Conservation (phyloP, 352 stramenopile genomes). For the Phytophthora kernoviae region DNA sequence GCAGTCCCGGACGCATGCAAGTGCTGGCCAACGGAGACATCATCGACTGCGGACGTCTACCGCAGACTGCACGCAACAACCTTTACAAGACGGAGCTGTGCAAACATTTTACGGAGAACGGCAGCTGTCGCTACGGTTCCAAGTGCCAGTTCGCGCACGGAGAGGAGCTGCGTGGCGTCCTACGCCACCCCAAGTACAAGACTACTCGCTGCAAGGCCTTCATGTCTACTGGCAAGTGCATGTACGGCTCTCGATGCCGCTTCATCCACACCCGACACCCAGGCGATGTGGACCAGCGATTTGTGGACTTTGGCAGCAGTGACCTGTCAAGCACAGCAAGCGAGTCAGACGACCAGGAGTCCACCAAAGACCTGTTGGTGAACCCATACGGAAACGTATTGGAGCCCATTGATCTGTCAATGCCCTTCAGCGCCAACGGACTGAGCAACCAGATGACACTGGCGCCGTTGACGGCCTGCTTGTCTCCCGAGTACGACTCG, state of each 20-base stretch:
- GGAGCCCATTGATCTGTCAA: constrained; percentile 64
- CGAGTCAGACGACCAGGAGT: constrained; percentile 71
- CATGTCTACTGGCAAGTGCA: constrained; percentile 81
- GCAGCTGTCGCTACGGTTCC: constrained; percentile 85
- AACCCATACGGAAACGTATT: constrained; percentile 70
- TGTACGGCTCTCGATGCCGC: constrained; percentile 87
- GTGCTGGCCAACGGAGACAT: constrained; percentile 89
- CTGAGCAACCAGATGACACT: constrained; percentile 60
- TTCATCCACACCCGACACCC: constrained; percentile 77
- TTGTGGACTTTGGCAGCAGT: constrained; percentile 35
- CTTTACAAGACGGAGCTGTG: constrained; percentile 94
- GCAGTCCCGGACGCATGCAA: constrained; percentile 65
- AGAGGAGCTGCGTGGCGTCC: constrained; percentile 81
- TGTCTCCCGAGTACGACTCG: constrained; percentile 42
- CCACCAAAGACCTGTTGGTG: constrained; percentile 57
- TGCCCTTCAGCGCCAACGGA: constrained; percentile 58
- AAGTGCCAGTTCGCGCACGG: constrained; percentile 93
- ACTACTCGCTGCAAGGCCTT: constrained; percentile 91
- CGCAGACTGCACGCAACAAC: constrained; percentile 82
- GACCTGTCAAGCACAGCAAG: constrained; percentile 61
- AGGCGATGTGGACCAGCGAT: constrained; percentile 43
- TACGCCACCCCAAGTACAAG: constrained; percentile 93
- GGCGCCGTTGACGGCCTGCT: constrained; percentile 40
- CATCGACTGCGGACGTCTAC: constrained; percentile 77
- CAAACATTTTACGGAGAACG: constrained; percentile 88